phyloP scores from a whole-genome alignment of 1,284 basidiomycete genomes.

The Tilletia setariae region DNA sequence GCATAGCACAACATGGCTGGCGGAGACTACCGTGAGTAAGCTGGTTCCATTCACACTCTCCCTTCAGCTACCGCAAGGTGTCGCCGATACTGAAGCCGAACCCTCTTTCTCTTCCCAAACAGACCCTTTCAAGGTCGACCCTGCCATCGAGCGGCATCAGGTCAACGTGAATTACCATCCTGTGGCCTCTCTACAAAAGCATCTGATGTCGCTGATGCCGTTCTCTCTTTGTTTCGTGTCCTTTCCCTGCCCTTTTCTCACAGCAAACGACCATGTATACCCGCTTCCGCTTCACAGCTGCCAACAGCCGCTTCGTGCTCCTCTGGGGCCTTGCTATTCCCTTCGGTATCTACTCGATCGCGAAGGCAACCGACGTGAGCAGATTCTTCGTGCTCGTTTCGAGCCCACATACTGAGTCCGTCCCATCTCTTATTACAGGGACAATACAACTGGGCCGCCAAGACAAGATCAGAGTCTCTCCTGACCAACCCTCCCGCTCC shows the following conservation, averaged over 20 bases:
- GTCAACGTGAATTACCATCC: constrained; percentile 31
- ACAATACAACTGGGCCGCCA: neutral
- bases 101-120: neutral
- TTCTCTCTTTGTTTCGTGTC: neutral
- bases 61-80: neutral
- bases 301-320: constrained; percentile 32
- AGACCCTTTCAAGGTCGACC: constrained; percentile 50
- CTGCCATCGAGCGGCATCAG: constrained; percentile 49
- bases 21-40: constrained; percentile 14
- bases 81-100: neutral
- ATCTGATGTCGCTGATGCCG: neutral
- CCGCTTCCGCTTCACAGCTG: constrained; percentile 42
- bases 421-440: neutral
- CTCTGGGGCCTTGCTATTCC: constrained; percentile 42
- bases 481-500: neutral
- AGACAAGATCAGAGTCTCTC: constrained; percentile 13
- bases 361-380: constrained; percentile 42
- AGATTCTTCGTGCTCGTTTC: no score
- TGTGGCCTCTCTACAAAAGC: no score
- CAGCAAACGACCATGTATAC: constrained; percentile 51
- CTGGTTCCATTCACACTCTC: neutral
- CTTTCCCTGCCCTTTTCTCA: neutral
- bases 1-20: constrained; percentile 5
- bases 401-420: neutral
- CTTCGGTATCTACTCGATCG: constrained; percentile 32